phyloP scores from a whole-genome alignment of 108 stramenopile species.

The Cyclotella choctawhatcheeana region DNA sequence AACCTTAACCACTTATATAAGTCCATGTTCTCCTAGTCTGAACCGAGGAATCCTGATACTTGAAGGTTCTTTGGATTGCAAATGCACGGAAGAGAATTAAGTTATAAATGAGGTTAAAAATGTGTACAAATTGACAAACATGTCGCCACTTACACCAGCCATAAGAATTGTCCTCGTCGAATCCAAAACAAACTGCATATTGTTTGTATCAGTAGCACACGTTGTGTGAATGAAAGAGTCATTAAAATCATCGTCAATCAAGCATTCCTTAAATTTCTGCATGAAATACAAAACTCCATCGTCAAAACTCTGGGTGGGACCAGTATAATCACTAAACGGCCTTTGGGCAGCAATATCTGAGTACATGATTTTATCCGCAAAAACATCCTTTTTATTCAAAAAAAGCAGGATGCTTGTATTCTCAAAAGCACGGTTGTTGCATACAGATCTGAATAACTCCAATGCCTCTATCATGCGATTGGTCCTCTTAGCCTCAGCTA shows the following conservation, averaged over 20 bases:
- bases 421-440: slow-evolving; percentile 93
- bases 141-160: slow-evolving; percentile 75
- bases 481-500: slow-evolving; percentile 92
- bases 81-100: neutral
- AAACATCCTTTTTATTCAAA: slow-evolving; percentile 98
- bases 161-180: slow-evolving; percentile 89
- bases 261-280: slow-evolving; percentile 88
- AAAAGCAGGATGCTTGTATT: slow-evolving; percentile 89
- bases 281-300: slow-evolving; percentile 90
- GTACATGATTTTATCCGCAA: slow-evolving; percentile 92
- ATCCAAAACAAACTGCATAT: slow-evolving; percentile 90
- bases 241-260: slow-evolving; percentile 83
- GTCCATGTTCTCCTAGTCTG: no score
- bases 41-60: no score
- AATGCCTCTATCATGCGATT: slow-evolving; percentile 98
- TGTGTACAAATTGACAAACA: no score
- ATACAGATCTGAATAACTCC: slow-evolving; percentile 94
- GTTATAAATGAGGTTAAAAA: no score
- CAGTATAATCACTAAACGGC: slow-evolving; percentile 83
- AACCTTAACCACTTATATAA: no score
- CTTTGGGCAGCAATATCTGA: slow-evolving; percentile 78
- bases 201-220: slow-evolving; percentile 97
- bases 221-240: slow-evolving; percentile 92
- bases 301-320: slow-evolving; percentile 82
- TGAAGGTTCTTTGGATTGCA: no score